Conservation (phyloP, 2,329 filamentous ascomycete genomes). For the Fusarium neocosmosporiellum region DNA sequence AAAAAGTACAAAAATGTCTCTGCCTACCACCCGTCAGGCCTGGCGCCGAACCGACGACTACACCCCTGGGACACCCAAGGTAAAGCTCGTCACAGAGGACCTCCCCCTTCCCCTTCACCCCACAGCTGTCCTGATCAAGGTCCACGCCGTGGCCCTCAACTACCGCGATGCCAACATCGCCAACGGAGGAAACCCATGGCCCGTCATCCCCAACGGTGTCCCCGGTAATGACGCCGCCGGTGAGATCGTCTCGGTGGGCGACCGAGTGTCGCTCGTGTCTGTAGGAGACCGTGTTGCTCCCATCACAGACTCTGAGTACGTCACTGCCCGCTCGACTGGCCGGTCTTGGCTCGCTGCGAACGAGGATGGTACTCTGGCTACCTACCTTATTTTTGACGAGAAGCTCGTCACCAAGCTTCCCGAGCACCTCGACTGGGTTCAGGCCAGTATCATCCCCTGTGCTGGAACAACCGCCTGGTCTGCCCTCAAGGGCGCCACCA, state of each 20-base stretch:
- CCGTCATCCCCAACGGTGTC: conserved; percentile 48
- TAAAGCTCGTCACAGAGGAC: conserved; percentile 49
- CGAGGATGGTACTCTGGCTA: conserved; percentile 56
- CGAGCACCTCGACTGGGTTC: conserved; percentile 49
- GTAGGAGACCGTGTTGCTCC: conserved; percentile 53
- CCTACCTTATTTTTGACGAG: conserved; percentile 56
- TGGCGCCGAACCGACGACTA: conserved; percentile 46
- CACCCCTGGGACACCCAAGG: conserved; percentile 45
- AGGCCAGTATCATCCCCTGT: conserved; percentile 54
- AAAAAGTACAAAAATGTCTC: conserved; percentile 5
- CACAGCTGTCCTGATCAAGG: conserved; percentile 46
- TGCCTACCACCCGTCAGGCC: conserved; percentile 31
- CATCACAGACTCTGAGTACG: conserved; percentile 52
- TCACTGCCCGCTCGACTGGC: conserved; percentile 50
- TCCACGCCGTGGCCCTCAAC: conserved; percentile 49
- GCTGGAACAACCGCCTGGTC: conserved; percentile 59
- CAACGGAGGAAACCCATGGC: conserved; percentile 55
- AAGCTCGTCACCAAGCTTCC: conserved; percentile 50
- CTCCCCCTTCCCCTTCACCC: conserved; percentile 46
- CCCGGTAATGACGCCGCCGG: conserved; percentile 55
- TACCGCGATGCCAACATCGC: conserved; percentile 52
- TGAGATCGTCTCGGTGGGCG: conserved; percentile 53
- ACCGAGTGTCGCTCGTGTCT: conserved; percentile 45
- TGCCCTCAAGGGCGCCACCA: conserved; percentile 52
- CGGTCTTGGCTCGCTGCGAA: conserved; percentile 57